phyloP scores from a whole-genome alignment of 768 basidiomycete genomes.

The Amylocystis lapponica region DNA sequence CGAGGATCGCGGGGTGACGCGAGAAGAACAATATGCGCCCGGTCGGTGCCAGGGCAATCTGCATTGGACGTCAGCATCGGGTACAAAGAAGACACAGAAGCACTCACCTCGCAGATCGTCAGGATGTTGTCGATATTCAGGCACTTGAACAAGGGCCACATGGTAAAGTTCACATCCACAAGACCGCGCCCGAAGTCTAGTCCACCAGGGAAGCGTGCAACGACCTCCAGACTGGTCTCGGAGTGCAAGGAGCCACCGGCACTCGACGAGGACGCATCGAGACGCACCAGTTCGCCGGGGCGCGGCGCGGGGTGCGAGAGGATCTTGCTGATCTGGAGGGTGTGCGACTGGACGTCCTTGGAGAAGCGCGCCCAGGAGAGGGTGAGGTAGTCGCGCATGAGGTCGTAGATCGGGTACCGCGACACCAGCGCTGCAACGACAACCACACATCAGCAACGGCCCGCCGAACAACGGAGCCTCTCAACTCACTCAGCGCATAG shows the following conservation, averaged over 20 bases:
- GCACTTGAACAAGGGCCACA: constrained; percentile 95
- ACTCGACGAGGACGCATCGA: constrained; percentile 65
- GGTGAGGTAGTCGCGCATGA: constrained; percentile 95
- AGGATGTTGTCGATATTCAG: constrained; percentile 91
- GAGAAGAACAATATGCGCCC: constrained; percentile 87
- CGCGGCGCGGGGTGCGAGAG: constrained; percentile 84
- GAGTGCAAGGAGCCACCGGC: constrained; percentile 35
- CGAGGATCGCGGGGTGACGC: constrained; percentile 87
- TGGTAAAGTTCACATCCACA: constrained; percentile 91
- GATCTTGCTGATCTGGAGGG: constrained; percentile 84
- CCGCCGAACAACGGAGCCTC: not conserved
- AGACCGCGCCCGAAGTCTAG: constrained; percentile 88
- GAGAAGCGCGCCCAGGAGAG: constrained; percentile 92
- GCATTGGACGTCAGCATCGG: not conserved
- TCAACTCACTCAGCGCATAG: constrained; percentile 72
- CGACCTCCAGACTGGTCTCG: constrained; percentile 65
- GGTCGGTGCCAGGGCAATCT: constrained; percentile 85
- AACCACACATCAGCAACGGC: not conserved
- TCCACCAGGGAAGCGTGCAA: constrained; percentile 89
- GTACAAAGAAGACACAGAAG: not conserved
- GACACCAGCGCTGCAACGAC: constrained; percentile 71
- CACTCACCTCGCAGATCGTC: constrained; percentile 78
- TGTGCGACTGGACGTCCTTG: constrained; percentile 91
- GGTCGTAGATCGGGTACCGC: constrained; percentile 88
- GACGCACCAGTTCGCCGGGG: constrained; percentile 78